A percentile compares a stretch with the other conserved stretches of the same genome.
These are phyloP conservation scores for Ophiostoma tasmaniense DNA, from an alignment of 2,329 filamentous ascomycete genomes.

Conservation along the genomic window DNA sequence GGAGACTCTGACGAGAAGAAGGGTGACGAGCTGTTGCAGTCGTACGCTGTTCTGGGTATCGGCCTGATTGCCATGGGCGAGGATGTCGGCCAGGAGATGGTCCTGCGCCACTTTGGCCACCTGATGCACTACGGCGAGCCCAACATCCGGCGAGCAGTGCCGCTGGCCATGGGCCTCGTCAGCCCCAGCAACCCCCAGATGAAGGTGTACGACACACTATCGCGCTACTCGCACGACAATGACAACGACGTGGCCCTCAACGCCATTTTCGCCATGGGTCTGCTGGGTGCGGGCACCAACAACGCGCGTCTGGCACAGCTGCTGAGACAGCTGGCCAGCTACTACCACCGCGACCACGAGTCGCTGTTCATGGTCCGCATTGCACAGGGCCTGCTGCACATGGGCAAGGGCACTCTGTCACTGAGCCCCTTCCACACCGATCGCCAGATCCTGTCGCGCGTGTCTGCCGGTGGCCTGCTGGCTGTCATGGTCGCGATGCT, in stretches of 20 bases:
- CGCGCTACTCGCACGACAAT: constrained; percentile 95
- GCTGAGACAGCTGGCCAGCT: constrained; percentile 87
- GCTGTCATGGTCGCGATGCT: constrained; percentile 89
- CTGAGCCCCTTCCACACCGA: constrained; percentile 99
- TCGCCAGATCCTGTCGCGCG: constrained; percentile 85
- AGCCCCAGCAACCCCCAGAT: constrained; percentile 98
- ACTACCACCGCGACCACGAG: constrained; percentile 95
- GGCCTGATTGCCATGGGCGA: constrained; percentile 96
- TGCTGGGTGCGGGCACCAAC: constrained; percentile 93
- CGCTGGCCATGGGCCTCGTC: constrained; percentile 90
- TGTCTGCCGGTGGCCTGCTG: constrained; percentile 80
- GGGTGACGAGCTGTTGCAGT: constrained; percentile 88
- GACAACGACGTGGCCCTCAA: constrained; percentile 98
- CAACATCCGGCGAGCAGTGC: constrained; percentile 94
- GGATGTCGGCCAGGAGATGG: constrained; percentile 98
- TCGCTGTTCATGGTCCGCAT: constrained; percentile 99
- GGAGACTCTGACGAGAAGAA: constrained; percentile 93
- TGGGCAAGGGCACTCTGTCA: constrained; percentile 96
- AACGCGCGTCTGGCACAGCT: constrained; percentile 94
- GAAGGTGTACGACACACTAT: constrained; percentile 98
- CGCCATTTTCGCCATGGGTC: constrained; percentile 97
- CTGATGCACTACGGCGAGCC: constrained; percentile 98
- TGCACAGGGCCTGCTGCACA: constrained; percentile 92
- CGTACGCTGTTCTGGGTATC: constrained; percentile 90
- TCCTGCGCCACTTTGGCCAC: constrained; percentile 91